Evolutionary conservation across 768 basidiomycete genomes (phyloP), one percentile per base, ranked within the genome.

Genomic region (Naematelia encephala): DNA sequence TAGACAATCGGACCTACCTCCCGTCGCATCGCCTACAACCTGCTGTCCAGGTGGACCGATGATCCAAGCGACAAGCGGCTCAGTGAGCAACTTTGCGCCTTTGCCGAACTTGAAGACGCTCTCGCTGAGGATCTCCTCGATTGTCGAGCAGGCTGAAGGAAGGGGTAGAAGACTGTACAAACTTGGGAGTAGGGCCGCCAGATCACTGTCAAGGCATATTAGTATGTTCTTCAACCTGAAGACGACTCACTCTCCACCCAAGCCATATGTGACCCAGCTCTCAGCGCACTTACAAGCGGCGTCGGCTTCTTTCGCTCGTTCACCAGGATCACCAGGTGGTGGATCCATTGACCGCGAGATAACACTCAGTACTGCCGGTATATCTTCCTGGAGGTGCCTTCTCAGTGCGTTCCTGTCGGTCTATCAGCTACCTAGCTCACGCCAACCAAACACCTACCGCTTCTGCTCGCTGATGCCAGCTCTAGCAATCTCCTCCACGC

Each of bases 61-160:
- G 0, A 86, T 70, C 90, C 91, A 97, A 2, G 85, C 77, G n/a
- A 96, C 79, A 5, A 97, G 79, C 1, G 92, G 92, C 68, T 92
- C 89, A 0, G 91, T 91, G 27, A 93, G 81, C 0, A 86, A 82
- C 54, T 82, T 83, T 16, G 82, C 81, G 1, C 88, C 89, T 0
- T 81, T 79, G 0, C 89, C 89, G 53, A 86, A 84, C 0, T 86
- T 81, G 27, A 92, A 80, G 0, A 87, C 81, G 0, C 91, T 89
- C 51, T 84, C 83, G 0, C 85, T 82, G 66, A 92, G 82, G 54
- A 94, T 82, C 67, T 92, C 90, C 72, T 88, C 85, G 3, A 94
- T 72, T 0, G 86, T 82, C 3, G 67, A 63, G 45, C 89, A 86
- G 0, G 86, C 86, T 0, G 86, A 83, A 0, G 85, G 80, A 10